phyloP scores from a whole-genome alignment of 768 basidiomycete species.

The Suillus fuscotomentosus region DNA sequence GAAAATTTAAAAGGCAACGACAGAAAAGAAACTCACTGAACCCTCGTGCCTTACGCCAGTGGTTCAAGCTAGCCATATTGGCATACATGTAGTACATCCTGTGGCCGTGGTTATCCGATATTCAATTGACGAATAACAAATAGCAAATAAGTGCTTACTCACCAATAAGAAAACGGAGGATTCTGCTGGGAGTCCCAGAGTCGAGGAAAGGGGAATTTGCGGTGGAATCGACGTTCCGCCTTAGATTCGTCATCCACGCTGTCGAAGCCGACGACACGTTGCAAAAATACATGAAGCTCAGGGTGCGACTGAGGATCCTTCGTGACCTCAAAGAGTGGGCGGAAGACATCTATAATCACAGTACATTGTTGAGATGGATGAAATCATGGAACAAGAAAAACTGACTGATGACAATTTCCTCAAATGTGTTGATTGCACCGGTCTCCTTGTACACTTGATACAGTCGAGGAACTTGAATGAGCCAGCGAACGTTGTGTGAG shows the following conservation, averaged over 20 bases:
- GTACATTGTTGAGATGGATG: neutral
- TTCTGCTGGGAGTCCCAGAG: slow-evolving; percentile 89
- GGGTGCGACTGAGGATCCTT: slow-evolving; percentile 87
- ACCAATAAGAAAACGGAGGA: slow-evolving; percentile 97
- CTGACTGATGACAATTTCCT: slow-evolving; percentile 88
- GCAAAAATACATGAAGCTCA: slow-evolving; percentile 92
- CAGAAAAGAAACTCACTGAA: slow-evolving; percentile 69
- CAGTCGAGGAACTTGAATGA: slow-evolving; percentile 91
- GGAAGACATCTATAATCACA: slow-evolving; percentile 72
- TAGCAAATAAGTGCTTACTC: slow-evolving; percentile 20
- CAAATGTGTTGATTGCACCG: slow-evolving; percentile 80
- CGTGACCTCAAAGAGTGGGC: slow-evolving; percentile 94
- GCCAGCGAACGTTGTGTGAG: slow-evolving; percentile 98
- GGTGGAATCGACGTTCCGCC: slow-evolving; percentile 84
- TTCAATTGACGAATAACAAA: slow-evolving; percentile 5
- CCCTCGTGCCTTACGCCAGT: slow-evolving; percentile 83
- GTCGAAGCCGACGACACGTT: slow-evolving; percentile 95
- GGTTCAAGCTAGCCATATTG: slow-evolving; percentile 93
- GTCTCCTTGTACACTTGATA: slow-evolving; percentile 95
- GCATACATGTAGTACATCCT: slow-evolving; percentile 99
- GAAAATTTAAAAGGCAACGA: neutral
- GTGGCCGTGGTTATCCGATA: neutral
- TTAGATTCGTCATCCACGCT: slow-evolving; percentile 99
- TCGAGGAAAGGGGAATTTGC: slow-evolving; percentile 90
- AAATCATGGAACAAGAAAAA: slow-evolving; percentile 11